phyloP scores from a whole-genome alignment of 495 filamentous ascomycete species.

The Collariella sp. region DNA sequence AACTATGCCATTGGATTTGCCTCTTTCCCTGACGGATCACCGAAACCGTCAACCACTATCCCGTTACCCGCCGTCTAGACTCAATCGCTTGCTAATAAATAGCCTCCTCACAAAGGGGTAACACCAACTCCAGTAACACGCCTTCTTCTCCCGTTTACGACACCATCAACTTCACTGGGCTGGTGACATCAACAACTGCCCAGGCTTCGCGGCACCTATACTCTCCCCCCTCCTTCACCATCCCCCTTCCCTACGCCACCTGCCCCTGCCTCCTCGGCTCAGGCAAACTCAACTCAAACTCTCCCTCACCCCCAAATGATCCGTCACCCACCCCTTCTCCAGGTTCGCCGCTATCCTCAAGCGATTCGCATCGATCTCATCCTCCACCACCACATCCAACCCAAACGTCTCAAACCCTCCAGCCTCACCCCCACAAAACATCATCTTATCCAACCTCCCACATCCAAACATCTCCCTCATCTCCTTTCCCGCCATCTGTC shows the following conservation, averaged over 20 bases:
- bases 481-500: slow-evolving; percentile 36
- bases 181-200: too few species aligned
- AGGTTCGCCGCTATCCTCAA: not conserved
- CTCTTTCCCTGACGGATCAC: too few species aligned
- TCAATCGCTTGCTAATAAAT: too few species aligned
- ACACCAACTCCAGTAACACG: not conserved
- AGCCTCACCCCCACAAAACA: slow-evolving; percentile 27
- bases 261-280: not conserved
- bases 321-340: slow-evolving; percentile 23
- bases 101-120: not conserved
- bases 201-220: too few species aligned
- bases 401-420: slow-evolving; percentile 38
- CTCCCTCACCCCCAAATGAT: slow-evolving; percentile 22
- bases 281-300: slow-evolving; percentile 7
- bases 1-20: too few species aligned
- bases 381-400: slow-evolving; percentile 20
- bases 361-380: slow-evolving; percentile 1
- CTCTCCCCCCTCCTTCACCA: too few species aligned
- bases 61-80: too few species aligned
- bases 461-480: slow-evolving; percentile 34
- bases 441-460: slow-evolving; percentile 46
- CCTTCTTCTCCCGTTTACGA: not conserved
- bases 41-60: too few species aligned
- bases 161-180: not conserved
- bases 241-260: not conserved